Conservation (phyloP, 2,329 filamentous ascomycete species). For the Fusarium sp. region DNA sequence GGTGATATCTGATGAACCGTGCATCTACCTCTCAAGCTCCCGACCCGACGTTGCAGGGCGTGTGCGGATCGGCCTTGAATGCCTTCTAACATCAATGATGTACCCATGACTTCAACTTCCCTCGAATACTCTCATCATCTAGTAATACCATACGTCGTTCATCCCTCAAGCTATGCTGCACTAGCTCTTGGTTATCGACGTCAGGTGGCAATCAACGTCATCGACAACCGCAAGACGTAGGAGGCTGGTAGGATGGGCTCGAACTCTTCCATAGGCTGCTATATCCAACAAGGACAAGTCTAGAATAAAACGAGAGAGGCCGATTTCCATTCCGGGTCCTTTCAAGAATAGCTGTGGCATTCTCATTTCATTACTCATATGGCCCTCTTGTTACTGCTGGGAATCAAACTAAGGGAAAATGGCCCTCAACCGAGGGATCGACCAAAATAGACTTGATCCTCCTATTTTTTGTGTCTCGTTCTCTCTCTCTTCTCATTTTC, state of each 20-base stretch:
- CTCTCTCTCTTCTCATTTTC: conserved; percentile 22
- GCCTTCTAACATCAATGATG: conserved; percentile 1
- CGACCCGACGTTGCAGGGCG: neutral
- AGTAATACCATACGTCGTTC: neutral
- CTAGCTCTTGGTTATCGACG: neutral
- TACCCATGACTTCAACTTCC: neutral
- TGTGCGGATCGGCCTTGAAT: neutral
- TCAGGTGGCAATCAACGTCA: conserved; percentile 31
- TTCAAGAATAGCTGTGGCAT: conserved; percentile 13
- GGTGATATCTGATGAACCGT: neutral
- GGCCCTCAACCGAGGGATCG: conserved; percentile 5
- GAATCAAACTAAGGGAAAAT: conserved; percentile 28
- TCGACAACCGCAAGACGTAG: conserved; percentile 4
- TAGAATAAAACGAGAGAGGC: conserved; percentile 12
- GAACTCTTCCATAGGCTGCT: conserved; percentile 11
- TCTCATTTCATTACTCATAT: conserved; percentile 38
- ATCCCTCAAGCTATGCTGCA: neutral
- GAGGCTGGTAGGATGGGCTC: conserved; percentile 1
- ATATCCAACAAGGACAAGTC: conserved; percentile 7
- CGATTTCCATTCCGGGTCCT: neutral
- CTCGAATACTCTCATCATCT: neutral
- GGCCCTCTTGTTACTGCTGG: conserved; percentile 24
- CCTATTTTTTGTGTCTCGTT: neutral
- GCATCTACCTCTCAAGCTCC: neutral
- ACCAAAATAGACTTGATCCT: conserved; percentile 12